phyloP scores from a whole-genome alignment of 2,329 filamentous ascomycete genomes.

The Colletotrichum limetticola region DNA sequence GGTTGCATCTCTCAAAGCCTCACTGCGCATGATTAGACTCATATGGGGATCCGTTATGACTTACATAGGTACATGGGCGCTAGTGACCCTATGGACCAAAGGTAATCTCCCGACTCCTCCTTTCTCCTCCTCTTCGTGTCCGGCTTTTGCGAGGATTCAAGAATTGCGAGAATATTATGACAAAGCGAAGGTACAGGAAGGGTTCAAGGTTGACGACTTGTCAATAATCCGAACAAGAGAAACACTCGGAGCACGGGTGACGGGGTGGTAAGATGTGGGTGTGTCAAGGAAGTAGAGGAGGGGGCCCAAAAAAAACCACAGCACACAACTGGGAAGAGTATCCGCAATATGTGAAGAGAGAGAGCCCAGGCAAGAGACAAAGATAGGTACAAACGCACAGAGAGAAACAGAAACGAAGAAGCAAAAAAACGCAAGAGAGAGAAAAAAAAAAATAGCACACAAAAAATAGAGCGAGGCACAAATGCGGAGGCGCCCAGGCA shows the following conservation, averaged over 20 bases:
- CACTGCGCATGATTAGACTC: conserved; percentile 32
- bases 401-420: not conserved
- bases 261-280: not conserved
- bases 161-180: not conserved
- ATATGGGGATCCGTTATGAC: conserved; percentile 33
- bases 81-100: conserved; percentile 29
- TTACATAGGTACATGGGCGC: conserved; percentile 30
- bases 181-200: conserved; percentile 9
- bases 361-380: not conserved
- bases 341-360: not conserved
- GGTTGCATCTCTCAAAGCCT: conserved; percentile 31
- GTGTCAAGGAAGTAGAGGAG: not conserved
- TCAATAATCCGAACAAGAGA: not conserved
- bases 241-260: not conserved
- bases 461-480: conserved; percentile 22
- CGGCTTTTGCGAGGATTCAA: conserved; percentile 6
- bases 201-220: conserved; percentile 24
- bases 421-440: not conserved
- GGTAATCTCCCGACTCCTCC: conserved; percentile 31
- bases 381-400: not conserved
- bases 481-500: conserved; percentile 34
- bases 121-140: conserved; percentile 6
- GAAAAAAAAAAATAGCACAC: conserved; percentile 5
- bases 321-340: not conserved
- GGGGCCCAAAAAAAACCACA: not conserved